Conservation (phyloP, 768 basidiomycete genomes). For the Lactarius pseudohatsudake region DNA sequence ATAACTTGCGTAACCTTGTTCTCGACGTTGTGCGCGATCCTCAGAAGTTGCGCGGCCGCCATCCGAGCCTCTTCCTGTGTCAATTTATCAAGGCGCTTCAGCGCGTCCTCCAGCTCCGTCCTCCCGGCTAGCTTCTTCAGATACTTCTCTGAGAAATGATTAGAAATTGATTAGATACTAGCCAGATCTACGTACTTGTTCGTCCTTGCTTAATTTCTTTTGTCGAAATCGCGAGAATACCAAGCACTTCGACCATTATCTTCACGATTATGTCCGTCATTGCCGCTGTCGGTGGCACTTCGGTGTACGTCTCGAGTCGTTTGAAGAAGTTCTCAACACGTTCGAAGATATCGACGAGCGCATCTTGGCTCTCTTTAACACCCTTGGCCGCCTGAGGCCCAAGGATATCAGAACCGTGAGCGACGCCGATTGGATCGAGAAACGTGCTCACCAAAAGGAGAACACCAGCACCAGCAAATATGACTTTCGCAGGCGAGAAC, state of each 20-base stretch:
- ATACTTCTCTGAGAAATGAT: not conserved
- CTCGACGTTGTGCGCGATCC: too few species aligned
- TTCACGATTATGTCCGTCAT: not conserved
- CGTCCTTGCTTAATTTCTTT: not conserved
- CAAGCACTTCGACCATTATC: not conserved
- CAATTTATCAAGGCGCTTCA: too few species aligned
- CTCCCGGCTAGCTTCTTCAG: too few species aligned
- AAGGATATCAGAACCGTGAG: not conserved
- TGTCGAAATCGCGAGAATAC: not conserved
- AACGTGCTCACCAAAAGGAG: not conserved
- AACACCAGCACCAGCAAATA: not conserved
- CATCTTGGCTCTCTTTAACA: not conserved
- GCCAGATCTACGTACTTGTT: not conserved
- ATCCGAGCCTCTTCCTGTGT: too few species aligned
- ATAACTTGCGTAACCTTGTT: not conserved
- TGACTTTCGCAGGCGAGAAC: not conserved
- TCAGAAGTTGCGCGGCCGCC: too few species aligned
- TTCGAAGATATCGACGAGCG: not conserved
- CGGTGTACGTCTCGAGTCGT: not conserved
- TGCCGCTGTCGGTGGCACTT: not conserved
- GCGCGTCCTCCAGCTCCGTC: too few species aligned
- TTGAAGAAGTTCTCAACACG: not conserved
- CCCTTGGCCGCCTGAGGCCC: not conserved
- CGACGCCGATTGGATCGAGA: not conserved
- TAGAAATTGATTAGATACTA: too few species aligned